phyloP scores from a whole-genome alignment of 2,329 filamentous ascomycete species.

The Sarocladium strictum region DNA sequence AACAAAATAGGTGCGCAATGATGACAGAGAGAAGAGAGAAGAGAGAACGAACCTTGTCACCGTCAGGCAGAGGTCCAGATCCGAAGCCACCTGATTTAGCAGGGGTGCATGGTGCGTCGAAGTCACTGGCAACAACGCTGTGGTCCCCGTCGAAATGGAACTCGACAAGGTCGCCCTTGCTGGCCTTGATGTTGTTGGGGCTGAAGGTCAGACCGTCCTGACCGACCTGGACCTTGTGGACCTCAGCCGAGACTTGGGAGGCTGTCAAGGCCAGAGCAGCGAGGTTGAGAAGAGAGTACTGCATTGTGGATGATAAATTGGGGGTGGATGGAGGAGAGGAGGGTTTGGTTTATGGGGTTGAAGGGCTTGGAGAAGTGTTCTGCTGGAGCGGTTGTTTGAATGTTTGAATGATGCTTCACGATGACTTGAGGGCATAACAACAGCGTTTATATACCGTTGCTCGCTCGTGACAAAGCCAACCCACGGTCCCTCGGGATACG shows the following conservation, averaged over 20 bases:
- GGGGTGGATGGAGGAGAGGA: too few species aligned
- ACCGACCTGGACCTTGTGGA: conserved; percentile 27
- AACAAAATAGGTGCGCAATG: neutral
- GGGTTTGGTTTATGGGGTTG: too few species aligned
- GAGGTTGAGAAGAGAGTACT: conserved; percentile 21
- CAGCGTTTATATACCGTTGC: too few species aligned
- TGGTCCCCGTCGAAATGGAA: conserved; percentile 32
- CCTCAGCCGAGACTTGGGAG: conserved; percentile 22
- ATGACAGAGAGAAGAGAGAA: too few species aligned
- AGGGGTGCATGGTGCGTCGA: conserved; percentile 28
- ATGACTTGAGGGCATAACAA: too few species aligned
- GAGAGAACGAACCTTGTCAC: conserved; percentile 24
- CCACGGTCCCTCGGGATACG: too few species aligned
- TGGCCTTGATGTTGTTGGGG: conserved; percentile 25
- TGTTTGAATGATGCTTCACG: too few species aligned
- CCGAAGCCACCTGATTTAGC: conserved; percentile 26
- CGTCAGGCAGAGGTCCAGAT: conserved; percentile 26
- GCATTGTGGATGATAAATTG: too few species aligned
- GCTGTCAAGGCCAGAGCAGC: conserved; percentile 19
- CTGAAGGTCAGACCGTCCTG: conserved; percentile 22
- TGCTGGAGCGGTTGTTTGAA: too few species aligned
- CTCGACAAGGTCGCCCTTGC: conserved; percentile 28
- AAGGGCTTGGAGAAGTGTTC: too few species aligned
- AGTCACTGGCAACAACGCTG: conserved; percentile 30
- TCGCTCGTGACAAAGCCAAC: too few species aligned